Evolutionary conservation across 148 eudicot species (phyloP).

Genomic region (Silene conica): DNA sequence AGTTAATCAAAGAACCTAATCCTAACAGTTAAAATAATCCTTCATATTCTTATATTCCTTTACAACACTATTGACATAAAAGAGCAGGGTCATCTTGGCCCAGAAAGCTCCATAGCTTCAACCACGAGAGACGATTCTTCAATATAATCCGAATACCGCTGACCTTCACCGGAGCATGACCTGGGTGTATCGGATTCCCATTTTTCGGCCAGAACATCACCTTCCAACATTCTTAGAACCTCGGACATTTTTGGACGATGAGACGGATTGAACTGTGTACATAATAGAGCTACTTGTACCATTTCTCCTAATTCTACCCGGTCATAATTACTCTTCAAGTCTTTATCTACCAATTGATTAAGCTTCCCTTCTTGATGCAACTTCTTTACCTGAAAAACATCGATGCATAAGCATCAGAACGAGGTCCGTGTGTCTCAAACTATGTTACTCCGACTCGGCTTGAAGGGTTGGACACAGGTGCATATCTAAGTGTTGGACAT

Average conservation of each 20-base stretch:
- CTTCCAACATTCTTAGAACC: slow-evolving; percentile 81
- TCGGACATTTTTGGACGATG: slow-evolving; percentile 91
- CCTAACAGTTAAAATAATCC: slow-evolving; percentile 11
- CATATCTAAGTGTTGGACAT: too few species aligned
- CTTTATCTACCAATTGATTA: slow-evolving; percentile 67
- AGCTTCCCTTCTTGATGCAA: slow-evolving; percentile 80
- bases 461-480: too few species aligned
- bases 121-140: slow-evolving; percentile 80
- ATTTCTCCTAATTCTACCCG: slow-evolving; percentile 72
- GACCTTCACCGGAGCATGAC: slow-evolving; percentile 49
- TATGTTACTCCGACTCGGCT: too few species aligned
- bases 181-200: slow-evolving; percentile 90
- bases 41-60: slow-evolving; percentile 11
- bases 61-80: slow-evolving; percentile 28
- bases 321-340: slow-evolving; percentile 54
- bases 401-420: background rate
- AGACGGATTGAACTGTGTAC: slow-evolving; percentile 75
- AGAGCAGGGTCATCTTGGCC: slow-evolving; percentile 51
- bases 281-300: slow-evolving; percentile 79
- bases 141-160: slow-evolving; percentile 73
- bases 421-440: too few species aligned
- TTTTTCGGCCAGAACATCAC: slow-evolving; percentile 77
- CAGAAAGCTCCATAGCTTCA: slow-evolving; percentile 94
- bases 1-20: background rate
- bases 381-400: slow-evolving; percentile 59